Percentiles rank a stretch among this genome's conserved stretches.
These are phyloP conservation scores for Rhizopogon rudus DNA, from an alignment of 768 basidiomycete species.

Conservation along the genomic window DNA sequence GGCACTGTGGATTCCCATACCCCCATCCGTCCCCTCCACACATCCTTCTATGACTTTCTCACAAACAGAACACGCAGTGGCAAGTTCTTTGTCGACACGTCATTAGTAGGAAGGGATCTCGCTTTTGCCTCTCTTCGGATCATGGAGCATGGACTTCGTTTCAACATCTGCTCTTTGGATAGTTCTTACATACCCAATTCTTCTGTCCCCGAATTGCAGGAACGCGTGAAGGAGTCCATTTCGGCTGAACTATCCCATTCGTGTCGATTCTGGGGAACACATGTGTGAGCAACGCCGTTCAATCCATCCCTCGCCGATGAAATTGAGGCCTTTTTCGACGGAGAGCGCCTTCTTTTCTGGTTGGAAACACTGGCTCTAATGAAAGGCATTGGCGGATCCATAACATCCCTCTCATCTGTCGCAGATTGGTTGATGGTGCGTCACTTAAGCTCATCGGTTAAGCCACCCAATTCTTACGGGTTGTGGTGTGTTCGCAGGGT, in stretches of 20 bases:
- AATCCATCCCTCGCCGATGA: constrained; percentile 2
- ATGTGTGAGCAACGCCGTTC: constrained; percentile 11
- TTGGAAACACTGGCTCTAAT: constrained; percentile 28
- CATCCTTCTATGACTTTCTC: constrained; percentile 25
- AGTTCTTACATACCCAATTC: constrained; percentile 21
- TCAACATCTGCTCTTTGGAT: constrained; percentile 28
- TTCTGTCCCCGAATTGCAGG: constrained; percentile 10
- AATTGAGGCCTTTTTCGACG: constrained; percentile 17
- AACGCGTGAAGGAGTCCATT: constrained; percentile 15
- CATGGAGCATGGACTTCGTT: constrained; percentile 24
- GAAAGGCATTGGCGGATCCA: constrained; percentile 1
- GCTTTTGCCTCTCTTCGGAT: constrained; percentile 16
- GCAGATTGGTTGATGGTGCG: not conserved
- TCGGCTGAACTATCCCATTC: constrained; percentile 23
- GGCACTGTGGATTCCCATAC: not conserved
- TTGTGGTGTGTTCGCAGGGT: not conserved
- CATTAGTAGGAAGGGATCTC: not conserved
- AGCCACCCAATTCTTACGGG: not conserved
- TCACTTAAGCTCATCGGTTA: not conserved
- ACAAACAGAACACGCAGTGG: constrained; percentile 5
- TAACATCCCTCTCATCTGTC: not conserved
- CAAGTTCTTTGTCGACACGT: constrained; percentile 8
- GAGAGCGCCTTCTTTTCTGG: constrained; percentile 24
- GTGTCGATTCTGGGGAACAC: constrained; percentile 27
- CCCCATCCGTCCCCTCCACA: constrained; percentile 16